Base-by-base conservation (phyloP, 2,329 filamentous ascomycete genomes). In the Penicillium digitatum region DNA sequence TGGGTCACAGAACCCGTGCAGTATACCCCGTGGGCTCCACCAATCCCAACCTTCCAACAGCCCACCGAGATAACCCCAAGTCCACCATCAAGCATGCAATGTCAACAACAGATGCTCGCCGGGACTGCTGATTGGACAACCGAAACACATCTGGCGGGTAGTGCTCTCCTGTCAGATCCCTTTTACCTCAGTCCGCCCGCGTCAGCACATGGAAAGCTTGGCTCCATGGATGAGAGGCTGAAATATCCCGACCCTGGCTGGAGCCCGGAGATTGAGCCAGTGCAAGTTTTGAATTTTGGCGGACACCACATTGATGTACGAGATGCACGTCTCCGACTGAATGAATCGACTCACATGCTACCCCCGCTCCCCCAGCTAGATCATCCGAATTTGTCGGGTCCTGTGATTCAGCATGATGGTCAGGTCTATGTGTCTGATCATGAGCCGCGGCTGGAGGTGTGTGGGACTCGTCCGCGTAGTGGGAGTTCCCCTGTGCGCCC, bases 1-100 rank as follows among this genome's bases (percentile, higher is more conserved):
- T 69, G 70, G 67, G 64, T 67, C 14, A 74, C 73, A 7, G 73
- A 75, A 14, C 72, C 73, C 10, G 57, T 65, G 10, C 63, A 62
- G 14, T 67, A 66, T 31, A 63, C 67, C 5, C 59, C 66, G 5
- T 59, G 60, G 11, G 62, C 70, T 60, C 64, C 69, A 8, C 66
- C 62, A 8, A 40, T 58, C 8, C 57, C 65, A 6, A 51, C 52
- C 27, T 62, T 59, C 20, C 54, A 62, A 16, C 60, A 64, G 9
- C 35, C 60, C 3, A 26, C 48, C 5, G 53, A 56, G 10, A 37
- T 55, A 26, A 16, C 54, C 3, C 52, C 48, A 29, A 55, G 42
- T 24, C 26, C 57, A 7, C 39, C 59, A 5, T 55, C 58, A 27
- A 54, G 53, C n/a, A 37, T 62, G 2, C 54, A 58, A 7, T 55